Evolutionary conservation across 371 early-diverging fungal species (phyloP).

Genomic region (Mortierella sp.): DNA sequence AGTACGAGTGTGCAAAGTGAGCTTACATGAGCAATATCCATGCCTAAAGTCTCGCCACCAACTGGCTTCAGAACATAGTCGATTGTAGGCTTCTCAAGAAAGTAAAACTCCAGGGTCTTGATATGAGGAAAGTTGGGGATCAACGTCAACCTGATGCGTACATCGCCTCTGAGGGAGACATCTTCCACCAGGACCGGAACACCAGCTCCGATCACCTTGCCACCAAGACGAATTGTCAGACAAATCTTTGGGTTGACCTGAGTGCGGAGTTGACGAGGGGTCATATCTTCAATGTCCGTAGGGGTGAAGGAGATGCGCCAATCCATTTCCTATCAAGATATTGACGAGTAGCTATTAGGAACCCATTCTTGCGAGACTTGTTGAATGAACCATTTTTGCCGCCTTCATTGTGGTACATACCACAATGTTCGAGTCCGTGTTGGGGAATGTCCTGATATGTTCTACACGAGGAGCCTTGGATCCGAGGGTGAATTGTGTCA

Average conservation of each 20-base stretch:
- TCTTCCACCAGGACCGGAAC: slow-evolving; percentile 94
- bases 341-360: neutral
- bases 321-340: slow-evolving; percentile 80
- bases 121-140: slow-evolving; percentile 91
- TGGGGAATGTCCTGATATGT: slow-evolving; percentile 79
- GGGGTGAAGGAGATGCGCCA: slow-evolving; percentile 93
- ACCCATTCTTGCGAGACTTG: no score
- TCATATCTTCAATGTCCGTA: slow-evolving; percentile 76
- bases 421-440: slow-evolving; percentile 85
- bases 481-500: slow-evolving; percentile 97
- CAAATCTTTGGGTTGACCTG: slow-evolving; percentile 93
- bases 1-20: slow-evolving; percentile 2
- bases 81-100: slow-evolving; percentile 91
- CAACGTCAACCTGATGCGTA: slow-evolving; percentile 83
- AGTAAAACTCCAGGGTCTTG: slow-evolving; percentile 84
- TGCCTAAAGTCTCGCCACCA: slow-evolving; percentile 87
- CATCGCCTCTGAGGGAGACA: slow-evolving; percentile 87
- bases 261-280: slow-evolving; percentile 64
- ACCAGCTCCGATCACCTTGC: slow-evolving; percentile 88
- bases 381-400: neutral
- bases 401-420: no score
- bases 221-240: slow-evolving; percentile 90
- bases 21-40: slow-evolving; percentile 81
- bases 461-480: slow-evolving; percentile 96
- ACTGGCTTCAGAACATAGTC: slow-evolving; percentile 95